A percentile compares a stretch with the other conserved stretches of the same genome.
Evolutionary conservation across 1,139 yeast genomes (phyloP).

Genomic region (Blastobotrys niveus): DNA sequence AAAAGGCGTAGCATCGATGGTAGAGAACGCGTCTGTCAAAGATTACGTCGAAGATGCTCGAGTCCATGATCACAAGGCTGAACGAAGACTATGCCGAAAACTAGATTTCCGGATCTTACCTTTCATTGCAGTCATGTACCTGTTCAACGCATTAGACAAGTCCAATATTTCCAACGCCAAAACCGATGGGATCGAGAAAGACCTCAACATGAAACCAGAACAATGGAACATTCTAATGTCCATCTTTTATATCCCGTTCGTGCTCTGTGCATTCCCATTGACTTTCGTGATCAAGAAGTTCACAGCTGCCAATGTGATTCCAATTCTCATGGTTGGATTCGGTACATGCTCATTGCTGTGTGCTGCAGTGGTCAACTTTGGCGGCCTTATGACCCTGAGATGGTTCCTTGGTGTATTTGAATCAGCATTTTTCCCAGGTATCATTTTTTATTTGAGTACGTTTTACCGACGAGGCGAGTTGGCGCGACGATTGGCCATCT

Average conservation of each 20-base stretch:
- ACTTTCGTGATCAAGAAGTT: constrained; percentile 41
- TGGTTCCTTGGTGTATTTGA: constrained; percentile 33
- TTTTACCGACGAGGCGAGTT: constrained; percentile 33
- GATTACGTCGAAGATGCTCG: constrained; percentile 21
- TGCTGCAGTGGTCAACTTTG: constrained; percentile 43
- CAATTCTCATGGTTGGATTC: constrained; percentile 47
- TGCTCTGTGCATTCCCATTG: constrained; percentile 57
- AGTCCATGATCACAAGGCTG: constrained; percentile 22
- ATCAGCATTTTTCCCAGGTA: constrained; percentile 29
- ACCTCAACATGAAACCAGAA: constrained; percentile 44
- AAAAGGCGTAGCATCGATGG: no score
- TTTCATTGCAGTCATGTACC: constrained; percentile 50
- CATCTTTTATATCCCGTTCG: constrained; percentile 56
- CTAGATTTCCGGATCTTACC: constrained; percentile 53
- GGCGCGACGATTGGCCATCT: constrained; percentile 50
- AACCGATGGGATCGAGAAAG: constrained; percentile 51
- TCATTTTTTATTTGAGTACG: constrained; percentile 32
- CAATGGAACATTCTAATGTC: constrained; percentile 54
- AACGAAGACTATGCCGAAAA: constrained; percentile 34
- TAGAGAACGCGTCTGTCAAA: no score
- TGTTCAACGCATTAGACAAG: constrained; percentile 56
- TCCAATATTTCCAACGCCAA: constrained; percentile 58
- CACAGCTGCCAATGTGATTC: constrained; percentile 50
- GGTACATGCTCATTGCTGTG: constrained; percentile 53
- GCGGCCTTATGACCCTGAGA: constrained; percentile 26